Percentiles rank a stretch among this genome's conserved stretches.
These are phyloP conservation scores for Adansonia digitata DNA, from an alignment of 345 rosid species.

Conservation along the genomic window DNA sequence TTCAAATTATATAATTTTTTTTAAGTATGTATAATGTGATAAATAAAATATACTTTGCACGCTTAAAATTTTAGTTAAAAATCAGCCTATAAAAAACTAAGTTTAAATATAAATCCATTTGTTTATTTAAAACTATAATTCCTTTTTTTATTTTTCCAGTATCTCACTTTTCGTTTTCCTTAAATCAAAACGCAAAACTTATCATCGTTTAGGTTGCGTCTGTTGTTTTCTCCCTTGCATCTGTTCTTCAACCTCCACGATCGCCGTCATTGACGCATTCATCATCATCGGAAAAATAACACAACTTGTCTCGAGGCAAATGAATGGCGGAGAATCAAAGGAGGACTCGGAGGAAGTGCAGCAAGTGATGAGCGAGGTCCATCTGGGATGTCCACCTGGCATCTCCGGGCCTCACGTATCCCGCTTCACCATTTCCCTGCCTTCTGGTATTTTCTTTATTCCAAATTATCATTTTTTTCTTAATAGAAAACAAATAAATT, in stretches of 20 bases:
- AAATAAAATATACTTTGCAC: no score
- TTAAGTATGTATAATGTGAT: no score
- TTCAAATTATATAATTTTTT: no score
- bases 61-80: no score
- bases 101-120: no score
- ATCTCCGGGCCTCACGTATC: constrained; percentile 52
- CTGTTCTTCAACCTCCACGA: not conserved
- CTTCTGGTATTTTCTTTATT: constrained; percentile 36
- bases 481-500: not conserved
- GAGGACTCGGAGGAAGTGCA: constrained; percentile 19
- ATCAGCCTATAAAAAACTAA: no score
- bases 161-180: not conserved
- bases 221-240: not conserved
- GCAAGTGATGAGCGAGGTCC: constrained; percentile 85
- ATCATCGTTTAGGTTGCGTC: not conserved
- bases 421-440: constrained; percentile 51
- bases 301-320: not conserved
- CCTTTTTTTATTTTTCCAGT: no score
- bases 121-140: no score
- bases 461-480: not conserved
- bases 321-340: constrained; percentile 22
- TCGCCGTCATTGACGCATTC: not conserved
- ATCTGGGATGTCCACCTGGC: constrained; percentile 70
- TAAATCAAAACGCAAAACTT: not conserved
- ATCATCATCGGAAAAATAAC: not conserved